Percentiles rank a stretch among this genome's conserved stretches.
Conservation (phyloP, 129 eudicot species). For the Escallonia herrerae region DNA sequence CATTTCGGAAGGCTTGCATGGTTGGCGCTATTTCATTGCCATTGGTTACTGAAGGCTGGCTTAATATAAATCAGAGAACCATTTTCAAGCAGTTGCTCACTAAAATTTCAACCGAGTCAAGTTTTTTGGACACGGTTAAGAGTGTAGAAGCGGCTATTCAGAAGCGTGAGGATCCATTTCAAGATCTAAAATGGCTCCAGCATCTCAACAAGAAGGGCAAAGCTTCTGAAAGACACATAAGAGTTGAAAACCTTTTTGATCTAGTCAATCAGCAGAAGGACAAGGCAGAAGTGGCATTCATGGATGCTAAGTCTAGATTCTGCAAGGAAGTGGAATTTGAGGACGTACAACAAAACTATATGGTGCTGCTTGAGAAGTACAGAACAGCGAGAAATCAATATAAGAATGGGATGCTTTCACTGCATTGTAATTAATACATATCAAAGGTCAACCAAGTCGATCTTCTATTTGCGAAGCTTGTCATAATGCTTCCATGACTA, state of each 20-base stretch:
- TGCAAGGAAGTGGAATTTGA: slow-evolving; percentile 46
- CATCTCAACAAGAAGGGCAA: slow-evolving; percentile 28
- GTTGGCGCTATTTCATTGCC: slow-evolving; percentile 45
- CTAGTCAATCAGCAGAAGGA: slow-evolving; percentile 28
- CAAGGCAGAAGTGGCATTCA: slow-evolving; percentile 43
- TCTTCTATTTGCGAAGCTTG: too few species aligned
- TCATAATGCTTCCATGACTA: too few species aligned
- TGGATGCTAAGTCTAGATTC: slow-evolving; percentile 46
- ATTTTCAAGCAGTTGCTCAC: slow-evolving; percentile 32
- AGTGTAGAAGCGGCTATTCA: slow-evolving; percentile 30
- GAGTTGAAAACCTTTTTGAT: slow-evolving; percentile 11
- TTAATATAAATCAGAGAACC: slow-evolving; percentile 32
- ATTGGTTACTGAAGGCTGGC: slow-evolving; percentile 27
- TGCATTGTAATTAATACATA: slow-evolving; percentile 16
- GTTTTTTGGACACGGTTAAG: slow-evolving; percentile 27
- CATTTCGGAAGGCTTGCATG: slow-evolving; percentile 75
- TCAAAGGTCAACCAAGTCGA: too few species aligned
- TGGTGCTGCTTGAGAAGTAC: slow-evolving; percentile 49
- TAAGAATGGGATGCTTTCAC: slow-evolving; percentile 56
- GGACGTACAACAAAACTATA: slow-evolving; percentile 32
- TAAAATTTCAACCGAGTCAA: slow-evolving; percentile 19
- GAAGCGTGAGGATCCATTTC: slow-evolving; percentile 44
- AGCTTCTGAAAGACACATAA: slow-evolving; percentile 6
- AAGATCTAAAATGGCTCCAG: slow-evolving; percentile 46
- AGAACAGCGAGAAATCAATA: slow-evolving; percentile 47